phyloP scores from a whole-genome alignment of 345 rosid species.

The Litchi chinensis region DNA sequence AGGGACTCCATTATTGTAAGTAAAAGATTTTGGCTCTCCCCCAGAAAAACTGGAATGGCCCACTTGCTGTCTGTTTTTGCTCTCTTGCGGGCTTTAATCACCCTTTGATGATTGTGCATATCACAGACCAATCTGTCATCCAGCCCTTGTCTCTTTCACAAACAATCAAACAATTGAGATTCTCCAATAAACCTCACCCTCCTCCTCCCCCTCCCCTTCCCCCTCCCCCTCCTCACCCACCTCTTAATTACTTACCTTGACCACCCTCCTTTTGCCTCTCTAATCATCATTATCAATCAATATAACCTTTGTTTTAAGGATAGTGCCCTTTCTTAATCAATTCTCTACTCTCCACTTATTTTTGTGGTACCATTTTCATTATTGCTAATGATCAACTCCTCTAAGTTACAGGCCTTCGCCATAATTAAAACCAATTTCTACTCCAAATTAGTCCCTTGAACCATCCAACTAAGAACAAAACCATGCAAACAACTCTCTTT shows the following conservation, averaged over 20 bases:
- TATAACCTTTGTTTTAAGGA: constrained; percentile 8
- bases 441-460: background rate
- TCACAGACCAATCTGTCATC: constrained; percentile 43
- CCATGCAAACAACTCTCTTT: background rate
- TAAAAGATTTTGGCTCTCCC: constrained; percentile 29
- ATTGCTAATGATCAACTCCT: constrained; percentile 15
- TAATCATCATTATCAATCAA: constrained; percentile 24
- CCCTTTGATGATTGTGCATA: constrained; percentile 50
- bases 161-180: constrained; percentile 37
- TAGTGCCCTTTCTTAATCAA: constrained; percentile 21
- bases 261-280: constrained; percentile 14
- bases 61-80: constrained; percentile 53
- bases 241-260: constrained; percentile 19
- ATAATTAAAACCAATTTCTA: constrained; percentile 9
- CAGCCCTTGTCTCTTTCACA: constrained; percentile 42
- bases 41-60: constrained; percentile 54
- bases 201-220: constrained; percentile 17
- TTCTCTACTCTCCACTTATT: constrained; percentile 13
- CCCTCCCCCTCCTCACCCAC: constrained; percentile 20
- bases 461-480: background rate
- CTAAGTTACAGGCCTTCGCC: constrained; percentile 7
- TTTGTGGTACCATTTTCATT: background rate
- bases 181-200: constrained; percentile 15
- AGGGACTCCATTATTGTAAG: constrained; percentile 60
- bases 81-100: constrained; percentile 51